phyloP scores from a whole-genome alignment of 176 grass and related monocot species.

The Triticum turgidum region DNA sequence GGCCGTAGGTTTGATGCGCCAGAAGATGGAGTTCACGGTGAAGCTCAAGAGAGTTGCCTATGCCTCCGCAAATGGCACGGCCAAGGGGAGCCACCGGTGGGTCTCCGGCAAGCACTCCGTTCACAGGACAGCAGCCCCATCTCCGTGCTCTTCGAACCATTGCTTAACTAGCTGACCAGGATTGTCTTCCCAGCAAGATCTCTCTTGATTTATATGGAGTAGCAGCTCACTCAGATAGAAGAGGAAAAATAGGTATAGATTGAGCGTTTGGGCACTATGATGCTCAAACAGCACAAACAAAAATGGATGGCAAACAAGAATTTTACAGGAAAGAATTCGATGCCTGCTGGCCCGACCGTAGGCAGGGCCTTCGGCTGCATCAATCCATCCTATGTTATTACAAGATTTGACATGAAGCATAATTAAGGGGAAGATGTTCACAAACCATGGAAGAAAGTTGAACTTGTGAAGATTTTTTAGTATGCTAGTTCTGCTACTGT shows the following conservation, averaged over 20 bases:
- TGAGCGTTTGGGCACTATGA: not conserved
- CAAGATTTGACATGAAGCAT: not conserved
- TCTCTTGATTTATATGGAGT: not conserved
- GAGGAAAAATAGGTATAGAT: too few species aligned
- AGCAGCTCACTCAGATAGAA: not conserved
- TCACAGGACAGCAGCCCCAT: constrained; percentile 22
- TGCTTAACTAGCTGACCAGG: not conserved
- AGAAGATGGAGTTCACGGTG: constrained; percentile 44
- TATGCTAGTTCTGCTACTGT: not conserved
- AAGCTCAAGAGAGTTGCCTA: constrained; percentile 10
- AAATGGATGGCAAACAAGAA: not conserved
- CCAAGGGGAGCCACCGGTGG: constrained; percentile 39
- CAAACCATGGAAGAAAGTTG: not conserved
- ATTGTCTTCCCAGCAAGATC: not conserved
- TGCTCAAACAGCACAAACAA: not conserved
- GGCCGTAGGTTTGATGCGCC: not conserved
- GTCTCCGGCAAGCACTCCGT: constrained; percentile 50
- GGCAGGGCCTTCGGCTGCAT: not conserved
- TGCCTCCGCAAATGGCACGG: not conserved
- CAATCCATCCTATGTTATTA: not conserved
- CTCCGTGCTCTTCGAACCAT: constrained; percentile 17
- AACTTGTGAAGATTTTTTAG: not conserved
- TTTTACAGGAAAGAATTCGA: not conserved
- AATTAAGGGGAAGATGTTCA: not conserved
- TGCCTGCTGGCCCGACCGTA: too few species aligned